A percentile compares a stretch with the other conserved stretches of the same genome.
These are phyloP conservation scores for Fraxinus latifolia DNA, from an alignment of 305 asterid species.

Conservation along the genomic window DNA sequence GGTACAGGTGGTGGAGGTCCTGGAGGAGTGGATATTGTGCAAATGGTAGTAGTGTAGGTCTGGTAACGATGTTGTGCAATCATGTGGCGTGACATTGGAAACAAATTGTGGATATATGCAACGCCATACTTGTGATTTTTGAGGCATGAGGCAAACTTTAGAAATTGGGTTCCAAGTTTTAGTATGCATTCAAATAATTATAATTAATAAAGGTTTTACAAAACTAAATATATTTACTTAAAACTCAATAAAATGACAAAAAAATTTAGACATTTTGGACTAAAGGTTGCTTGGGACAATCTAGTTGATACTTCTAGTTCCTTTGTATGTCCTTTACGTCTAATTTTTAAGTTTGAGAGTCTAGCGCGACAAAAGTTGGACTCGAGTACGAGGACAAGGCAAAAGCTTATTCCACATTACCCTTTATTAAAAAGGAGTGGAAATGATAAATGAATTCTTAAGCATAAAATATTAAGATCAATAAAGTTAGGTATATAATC, in stretches of 20 bases:
- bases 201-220: background rate
- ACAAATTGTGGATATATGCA: background rate
- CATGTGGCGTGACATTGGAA: background rate
- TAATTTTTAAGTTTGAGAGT: background rate
- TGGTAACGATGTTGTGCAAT: too few relatives aligned
- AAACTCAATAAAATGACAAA: background rate
- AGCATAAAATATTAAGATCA: background rate
- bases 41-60: too few relatives aligned
- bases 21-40: background rate
- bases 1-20: background rate
- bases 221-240: background rate
- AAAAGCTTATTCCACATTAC: background rate
- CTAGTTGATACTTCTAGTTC: background rate
- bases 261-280: background rate
- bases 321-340: background rate
- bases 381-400: background rate
- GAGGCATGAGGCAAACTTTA: background rate
- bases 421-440: background rate
- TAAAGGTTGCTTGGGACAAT: background rate
- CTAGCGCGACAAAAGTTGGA: background rate
- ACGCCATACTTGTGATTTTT: background rate
- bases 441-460: background rate
- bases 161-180: background rate
- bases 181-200: background rate
- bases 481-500: background rate